Conservation (phyloP, 2,329 filamentous ascomycete genomes). For the Aureobasidium sp. region DNA sequence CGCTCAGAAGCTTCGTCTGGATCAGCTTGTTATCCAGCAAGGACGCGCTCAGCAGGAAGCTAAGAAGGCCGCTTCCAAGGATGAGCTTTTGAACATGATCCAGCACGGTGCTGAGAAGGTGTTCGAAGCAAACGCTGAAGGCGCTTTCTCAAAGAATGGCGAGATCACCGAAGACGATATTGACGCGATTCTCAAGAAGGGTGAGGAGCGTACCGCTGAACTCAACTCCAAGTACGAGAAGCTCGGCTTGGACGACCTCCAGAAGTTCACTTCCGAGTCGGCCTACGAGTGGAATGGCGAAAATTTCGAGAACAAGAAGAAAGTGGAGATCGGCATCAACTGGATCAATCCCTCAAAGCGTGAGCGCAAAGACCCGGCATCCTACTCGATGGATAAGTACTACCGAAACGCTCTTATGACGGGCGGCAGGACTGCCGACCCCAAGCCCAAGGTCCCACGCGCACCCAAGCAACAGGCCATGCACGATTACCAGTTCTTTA, state of each 20-base stretch:
- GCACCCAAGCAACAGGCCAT: constrained; percentile 87
- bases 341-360: constrained; percentile 99
- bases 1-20: constrained; percentile 89
- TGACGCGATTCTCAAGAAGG: constrained; percentile 75
- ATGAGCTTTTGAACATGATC: constrained; percentile 95
- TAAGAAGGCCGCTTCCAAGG: constrained; percentile 89
- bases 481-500: constrained; percentile 98
- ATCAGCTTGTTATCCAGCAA: constrained; percentile 97
- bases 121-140: constrained; percentile 64
- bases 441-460: constrained; percentile 90
- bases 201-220: constrained; percentile 80
- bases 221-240: constrained; percentile 94
- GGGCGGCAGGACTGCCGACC: constrained; percentile 66
- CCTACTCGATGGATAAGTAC: constrained; percentile 98
- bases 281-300: constrained; percentile 99
- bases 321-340: constrained; percentile 83
- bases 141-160: constrained; percentile 49
- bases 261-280: constrained; percentile 95
- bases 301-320: constrained; percentile 76
- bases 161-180: constrained; percentile 83
- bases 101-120: constrained; percentile 96
- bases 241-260: constrained; percentile 89
- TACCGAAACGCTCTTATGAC: constrained; percentile 87
- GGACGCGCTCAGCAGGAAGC: constrained; percentile 84
- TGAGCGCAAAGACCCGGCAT: constrained; percentile 85